These are phyloP conservation scores for Daldinia loculata DNA, from an alignment of 495 filamentous ascomycete species.

Conservation along the genomic window DNA sequence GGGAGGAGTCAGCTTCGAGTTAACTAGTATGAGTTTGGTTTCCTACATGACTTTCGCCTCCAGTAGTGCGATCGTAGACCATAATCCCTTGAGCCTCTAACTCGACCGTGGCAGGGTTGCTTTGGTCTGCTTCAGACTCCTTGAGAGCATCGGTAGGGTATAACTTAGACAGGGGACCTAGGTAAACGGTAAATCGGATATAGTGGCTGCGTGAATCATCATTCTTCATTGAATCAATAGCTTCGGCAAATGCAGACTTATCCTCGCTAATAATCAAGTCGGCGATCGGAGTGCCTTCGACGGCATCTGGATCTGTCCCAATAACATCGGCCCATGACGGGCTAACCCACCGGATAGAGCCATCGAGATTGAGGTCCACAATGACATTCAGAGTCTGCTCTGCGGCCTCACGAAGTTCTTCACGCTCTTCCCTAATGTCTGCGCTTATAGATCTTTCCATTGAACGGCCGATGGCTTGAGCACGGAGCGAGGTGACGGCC, in stretches of 20 bases:
- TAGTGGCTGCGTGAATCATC: conserved; percentile 94
- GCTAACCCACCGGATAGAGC: conserved; percentile 91
- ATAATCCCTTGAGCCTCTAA: conserved; percentile 97
- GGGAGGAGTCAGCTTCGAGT: conserved; percentile 38
- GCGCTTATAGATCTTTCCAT: conserved; percentile 65
- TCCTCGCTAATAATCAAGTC: conserved; percentile 80
- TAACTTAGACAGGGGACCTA: conserved; percentile 78
- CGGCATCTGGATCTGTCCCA: conserved; percentile 75
- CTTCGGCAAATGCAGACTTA: conserved; percentile 78
- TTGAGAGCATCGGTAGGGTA: conserved; percentile 58
- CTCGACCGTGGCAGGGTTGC: conserved; percentile 66
- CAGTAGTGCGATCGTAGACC: conserved; percentile 89
- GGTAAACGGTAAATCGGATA: conserved; percentile 80
- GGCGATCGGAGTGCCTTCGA: conserved; percentile 79
- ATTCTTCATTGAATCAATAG: conserved; percentile 85
- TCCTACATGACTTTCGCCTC: conserved; percentile 89
- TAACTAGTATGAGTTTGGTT: conserved; percentile 10
- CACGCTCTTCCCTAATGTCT: conserved; percentile 74
- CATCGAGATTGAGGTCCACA: conserved; percentile 87
- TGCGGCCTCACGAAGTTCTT: conserved; percentile 92
- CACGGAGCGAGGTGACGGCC: conserved; percentile 58
- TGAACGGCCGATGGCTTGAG: conserved; percentile 50
- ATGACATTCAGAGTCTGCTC: conserved; percentile 97
- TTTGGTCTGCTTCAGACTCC: conserved; percentile 57
- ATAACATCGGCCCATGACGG: conserved; percentile 96